phyloP scores from a whole-genome alignment of 495 filamentous ascomycete genomes.

The Daldinia childiae region DNA sequence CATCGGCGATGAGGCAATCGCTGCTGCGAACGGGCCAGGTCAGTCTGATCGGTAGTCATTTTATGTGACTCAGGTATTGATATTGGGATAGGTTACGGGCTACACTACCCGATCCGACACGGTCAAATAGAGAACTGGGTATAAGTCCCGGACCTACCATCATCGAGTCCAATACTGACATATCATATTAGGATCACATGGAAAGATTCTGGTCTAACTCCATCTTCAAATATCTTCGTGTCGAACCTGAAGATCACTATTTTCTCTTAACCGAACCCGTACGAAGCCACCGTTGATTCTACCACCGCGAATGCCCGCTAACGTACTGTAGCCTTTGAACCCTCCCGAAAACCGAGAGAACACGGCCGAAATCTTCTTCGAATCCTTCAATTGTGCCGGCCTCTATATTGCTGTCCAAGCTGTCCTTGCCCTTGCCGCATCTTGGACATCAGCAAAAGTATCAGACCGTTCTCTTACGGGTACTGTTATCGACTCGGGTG shows the following conservation, averaged over 20 bases:
- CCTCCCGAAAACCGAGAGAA: constrained; percentile 99
- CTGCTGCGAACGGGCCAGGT: constrained; percentile 85
- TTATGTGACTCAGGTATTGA: constrained; percentile 30
- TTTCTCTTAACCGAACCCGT: constrained; percentile 98
- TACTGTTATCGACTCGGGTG: constrained; percentile 96
- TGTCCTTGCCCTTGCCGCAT: constrained; percentile 93
- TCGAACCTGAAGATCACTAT: constrained; percentile 98
- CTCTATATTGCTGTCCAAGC: constrained; percentile 99
- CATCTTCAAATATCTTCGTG: constrained; percentile 98
- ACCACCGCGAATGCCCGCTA: constrained; percentile 25
- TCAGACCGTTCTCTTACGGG: constrained; percentile 96
- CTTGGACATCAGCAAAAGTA: constrained; percentile 98
- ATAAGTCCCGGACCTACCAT: constrained; percentile 24
- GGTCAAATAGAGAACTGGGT: constrained; percentile 99
- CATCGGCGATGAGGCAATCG: constrained; percentile 94
- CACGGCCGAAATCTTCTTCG: constrained; percentile 99
- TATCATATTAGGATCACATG: constrained; percentile 82
- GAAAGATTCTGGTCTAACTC: constrained; percentile 99
- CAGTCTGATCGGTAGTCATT: constrained; percentile 33
- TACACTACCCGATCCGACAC: constrained; percentile 97
- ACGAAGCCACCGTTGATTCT: constrained; percentile 34
- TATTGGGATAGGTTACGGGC: constrained; percentile 74
- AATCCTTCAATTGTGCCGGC: constrained; percentile 98
- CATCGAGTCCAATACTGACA: constrained; percentile 33
- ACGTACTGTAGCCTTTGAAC: constrained; percentile 80